Conservation (phyloP, 2,329 filamentous ascomycete genomes). For the Curvularia verruculosa region DNA sequence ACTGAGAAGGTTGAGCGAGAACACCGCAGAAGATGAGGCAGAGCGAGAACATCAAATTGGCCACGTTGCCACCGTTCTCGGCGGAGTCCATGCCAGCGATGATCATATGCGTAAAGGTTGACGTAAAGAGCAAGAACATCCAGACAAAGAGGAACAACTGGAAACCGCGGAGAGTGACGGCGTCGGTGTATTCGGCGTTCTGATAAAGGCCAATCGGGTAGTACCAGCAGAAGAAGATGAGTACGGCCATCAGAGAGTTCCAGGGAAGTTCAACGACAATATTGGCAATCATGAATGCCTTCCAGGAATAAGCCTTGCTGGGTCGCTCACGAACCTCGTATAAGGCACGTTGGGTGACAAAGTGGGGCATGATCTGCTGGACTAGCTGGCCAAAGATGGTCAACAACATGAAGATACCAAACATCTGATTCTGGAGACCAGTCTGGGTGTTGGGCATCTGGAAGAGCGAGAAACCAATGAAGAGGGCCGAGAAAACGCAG, state of each 20-base stretch:
- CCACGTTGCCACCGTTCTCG: slow-evolving; percentile 76
- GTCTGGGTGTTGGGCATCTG: slow-evolving; percentile 73
- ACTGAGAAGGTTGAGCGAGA: slow-evolving; percentile 64
- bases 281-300: slow-evolving; percentile 81
- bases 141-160: slow-evolving; percentile 80
- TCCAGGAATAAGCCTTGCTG: slow-evolving; percentile 84
- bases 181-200: slow-evolving; percentile 68
- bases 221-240: slow-evolving; percentile 84
- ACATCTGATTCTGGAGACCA: slow-evolving; percentile 85
- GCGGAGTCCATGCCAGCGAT: slow-evolving; percentile 77
- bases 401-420: slow-evolving; percentile 80
- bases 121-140: slow-evolving; percentile 78
- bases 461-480: slow-evolving; percentile 84
- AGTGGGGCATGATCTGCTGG: slow-evolving; percentile 84
- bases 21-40: slow-evolving; percentile 78
- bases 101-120: slow-evolving; percentile 79
- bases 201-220: slow-evolving; percentile 79
- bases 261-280: slow-evolving; percentile 86
- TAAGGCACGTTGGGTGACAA: slow-evolving; percentile 78
- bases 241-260: slow-evolving; percentile 75
- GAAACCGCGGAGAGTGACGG: slow-evolving; percentile 71
- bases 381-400: slow-evolving; percentile 82
- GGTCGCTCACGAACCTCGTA: slow-evolving; percentile 87
- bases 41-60: slow-evolving; percentile 75
- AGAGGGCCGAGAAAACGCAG: slow-evolving; percentile 69